Evolutionary conservation across 441 rosid species (phyloP).

Genomic region (Populus trichocarpa): DNA sequence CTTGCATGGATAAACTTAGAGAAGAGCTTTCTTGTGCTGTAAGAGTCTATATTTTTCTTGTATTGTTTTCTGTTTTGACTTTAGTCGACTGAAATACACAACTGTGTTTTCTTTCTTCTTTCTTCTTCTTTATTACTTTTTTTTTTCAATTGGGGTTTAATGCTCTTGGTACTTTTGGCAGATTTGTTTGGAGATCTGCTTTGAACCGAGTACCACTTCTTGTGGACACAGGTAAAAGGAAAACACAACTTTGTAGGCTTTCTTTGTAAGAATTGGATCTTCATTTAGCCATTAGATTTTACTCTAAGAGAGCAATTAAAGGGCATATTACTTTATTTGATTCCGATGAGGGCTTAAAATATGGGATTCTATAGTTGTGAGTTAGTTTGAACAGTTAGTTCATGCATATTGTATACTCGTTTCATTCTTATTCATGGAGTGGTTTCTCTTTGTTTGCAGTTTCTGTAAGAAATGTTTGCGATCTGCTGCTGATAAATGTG

Average conservation of each 20-base stretch:
- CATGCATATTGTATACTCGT: background rate
- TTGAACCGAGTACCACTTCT: conserved; percentile 90
- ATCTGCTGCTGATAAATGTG: conserved; percentile 89
- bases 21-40: conserved; percentile 97
- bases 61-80: background rate
- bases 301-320: background rate
- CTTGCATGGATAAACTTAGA: conserved; percentile 77
- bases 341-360: background rate
- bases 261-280: background rate
- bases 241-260: background rate
- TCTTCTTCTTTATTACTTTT: background rate
- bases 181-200: conserved; percentile 96
- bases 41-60: conserved; percentile 22
- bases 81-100: conserved; percentile 3
- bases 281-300: background rate
- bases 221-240: conserved; percentile 84
- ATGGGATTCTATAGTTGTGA: background rate
- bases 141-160: background rate
- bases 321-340: background rate
- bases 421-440: background rate
- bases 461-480: conserved; percentile 88
- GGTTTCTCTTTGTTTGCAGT: conserved; percentile 34
- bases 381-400: background rate
- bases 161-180: conserved; percentile 27
- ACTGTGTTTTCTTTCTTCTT: background rate